A percentile compares a stretch with the other conserved stretches of the same genome.
Evolutionary conservation across 257 asterid genomes (phyloP).

Genomic region (Dorcoceras hygrometricum): DNA sequence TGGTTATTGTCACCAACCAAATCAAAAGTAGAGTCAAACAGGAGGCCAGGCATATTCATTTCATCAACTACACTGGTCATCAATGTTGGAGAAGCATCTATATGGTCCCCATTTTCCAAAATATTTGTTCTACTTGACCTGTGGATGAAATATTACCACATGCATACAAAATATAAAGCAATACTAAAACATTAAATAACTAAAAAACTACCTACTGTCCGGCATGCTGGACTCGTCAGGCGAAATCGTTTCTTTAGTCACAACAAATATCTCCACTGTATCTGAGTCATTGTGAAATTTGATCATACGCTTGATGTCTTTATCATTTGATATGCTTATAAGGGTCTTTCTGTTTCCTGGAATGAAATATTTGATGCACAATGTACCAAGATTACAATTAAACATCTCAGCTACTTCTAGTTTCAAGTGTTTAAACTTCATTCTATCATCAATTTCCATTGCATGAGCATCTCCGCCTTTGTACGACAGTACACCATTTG

Average conservation of each 20-base stretch:
- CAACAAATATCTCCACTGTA: constrained; percentile 70
- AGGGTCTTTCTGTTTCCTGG: constrained; percentile 94
- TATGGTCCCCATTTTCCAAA: constrained; percentile 61
- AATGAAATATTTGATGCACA: constrained; percentile 80
- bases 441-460: constrained; percentile 77
- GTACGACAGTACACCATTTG: constrained; percentile 67
- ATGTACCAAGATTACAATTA: constrained; percentile 46
- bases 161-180: constrained; percentile 28
- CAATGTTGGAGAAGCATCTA: constrained; percentile 57
- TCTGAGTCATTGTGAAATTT: constrained; percentile 65
- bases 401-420: constrained; percentile 92
- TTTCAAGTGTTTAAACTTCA: constrained; percentile 76
- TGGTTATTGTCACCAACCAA: constrained; percentile 68
- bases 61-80: constrained; percentile 60
- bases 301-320: constrained; percentile 87
- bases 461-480: constrained; percentile 99
- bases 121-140: constrained; percentile 92
- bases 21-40: constrained; percentile 65
- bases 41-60: constrained; percentile 51
- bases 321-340: constrained; percentile 86
- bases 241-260: constrained; percentile 65
- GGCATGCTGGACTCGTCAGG: constrained; percentile 82
- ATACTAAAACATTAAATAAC: constrained; percentile 22
- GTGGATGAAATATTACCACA: constrained; percentile 34
- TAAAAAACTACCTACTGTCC: constrained; percentile 80